Evolutionary conservation across 23 red algal species (phyloP), one percentile per base, ranked within the genome.

Genomic region (Rhodosorus marinus): DNA sequence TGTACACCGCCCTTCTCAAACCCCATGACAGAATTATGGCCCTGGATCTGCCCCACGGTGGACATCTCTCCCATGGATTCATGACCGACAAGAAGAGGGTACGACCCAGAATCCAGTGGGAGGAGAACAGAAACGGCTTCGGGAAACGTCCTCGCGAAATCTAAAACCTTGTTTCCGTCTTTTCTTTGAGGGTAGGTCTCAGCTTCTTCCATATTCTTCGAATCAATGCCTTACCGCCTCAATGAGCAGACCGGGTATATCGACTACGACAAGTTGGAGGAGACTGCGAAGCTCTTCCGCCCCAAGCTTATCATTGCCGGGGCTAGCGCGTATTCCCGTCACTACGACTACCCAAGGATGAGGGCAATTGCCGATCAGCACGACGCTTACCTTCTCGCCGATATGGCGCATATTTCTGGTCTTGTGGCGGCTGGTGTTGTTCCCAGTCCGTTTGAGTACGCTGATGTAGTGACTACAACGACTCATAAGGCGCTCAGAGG

Each of bases 401-500:
- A 98, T 64, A 98, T 98, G 29, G 90, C 90, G 17, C 90, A 98
- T 41, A 98, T 98, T 41, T 83, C 76, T 3, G 90, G 90, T 7
- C 49, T 98, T 11, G 79, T 98, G 19, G 61, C 90, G 6, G 90
- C 90, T 26, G 76, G 70, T 26, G 90, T 98, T 30, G 65, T 98
- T 6, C 90, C 90, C 0, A 67, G 69, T 6, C 90, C 90, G 26
- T 98, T 98, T 56, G 72, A 70, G 20, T 72, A 85, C 48, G 79
- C 90, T 20, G 90, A 98, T 52, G 90, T 98, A 17, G 60, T 98
- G 9, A 98, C 90, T 11, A 85, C 90, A 0, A 98, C 90, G 0
- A 98, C 90, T 15, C 90, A 98, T 80, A 98, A 98, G 57, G 90
- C 90, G n/a, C 55, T 98, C 8, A 66, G 90, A 6, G 90, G 90